phyloP scores from a whole-genome alignment of 164 flowering plant genomes.

The Chimonanthus salicifolius region DNA sequence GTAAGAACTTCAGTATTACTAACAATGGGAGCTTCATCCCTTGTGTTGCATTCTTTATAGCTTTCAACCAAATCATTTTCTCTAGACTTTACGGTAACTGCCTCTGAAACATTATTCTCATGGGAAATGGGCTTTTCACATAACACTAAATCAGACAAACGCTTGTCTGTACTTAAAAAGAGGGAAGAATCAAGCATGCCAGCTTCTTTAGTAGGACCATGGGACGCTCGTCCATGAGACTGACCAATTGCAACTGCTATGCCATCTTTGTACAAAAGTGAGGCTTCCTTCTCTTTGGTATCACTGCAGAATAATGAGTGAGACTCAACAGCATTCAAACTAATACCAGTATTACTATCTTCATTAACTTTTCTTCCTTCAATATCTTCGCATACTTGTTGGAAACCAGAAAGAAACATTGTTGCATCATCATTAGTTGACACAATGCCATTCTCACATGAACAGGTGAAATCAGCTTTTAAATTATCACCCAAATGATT shows the following conservation, averaged over 20 bases:
- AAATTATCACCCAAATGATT: constrained; percentile 3
- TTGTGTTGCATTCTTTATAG: constrained; percentile 4
- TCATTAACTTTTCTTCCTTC: constrained; percentile 16
- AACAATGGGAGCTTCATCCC: constrained; percentile 14
- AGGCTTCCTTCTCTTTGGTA: constrained; percentile 25
- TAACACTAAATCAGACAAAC: constrained; percentile 1
- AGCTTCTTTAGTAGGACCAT: not conserved
- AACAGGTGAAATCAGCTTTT: constrained; percentile 6
- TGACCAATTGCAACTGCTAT: not conserved
- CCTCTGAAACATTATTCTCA: constrained; percentile 13
- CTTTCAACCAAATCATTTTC: constrained; percentile 13
- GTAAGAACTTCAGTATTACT: constrained; percentile 12
- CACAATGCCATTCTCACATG: not conserved
- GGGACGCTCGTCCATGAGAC: not conserved
- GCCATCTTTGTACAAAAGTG: constrained; percentile 14
- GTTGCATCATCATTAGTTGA: constrained; percentile 13
- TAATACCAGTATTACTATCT: not conserved
- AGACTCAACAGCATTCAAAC: constrained; percentile 8
- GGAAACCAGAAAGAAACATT: constrained; percentile 16
- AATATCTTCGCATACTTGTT: constrained; percentile 8
- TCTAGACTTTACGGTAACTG: constrained; percentile 9
- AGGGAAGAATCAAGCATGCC: constrained; percentile 2
- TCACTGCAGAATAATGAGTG: constrained; percentile 8
- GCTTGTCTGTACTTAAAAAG: constrained; percentile 11
- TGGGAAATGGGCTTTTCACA: not conserved